Evolutionary conservation across 345 rosid species (phyloP).

Genomic region (Murraya koenigii): DNA sequence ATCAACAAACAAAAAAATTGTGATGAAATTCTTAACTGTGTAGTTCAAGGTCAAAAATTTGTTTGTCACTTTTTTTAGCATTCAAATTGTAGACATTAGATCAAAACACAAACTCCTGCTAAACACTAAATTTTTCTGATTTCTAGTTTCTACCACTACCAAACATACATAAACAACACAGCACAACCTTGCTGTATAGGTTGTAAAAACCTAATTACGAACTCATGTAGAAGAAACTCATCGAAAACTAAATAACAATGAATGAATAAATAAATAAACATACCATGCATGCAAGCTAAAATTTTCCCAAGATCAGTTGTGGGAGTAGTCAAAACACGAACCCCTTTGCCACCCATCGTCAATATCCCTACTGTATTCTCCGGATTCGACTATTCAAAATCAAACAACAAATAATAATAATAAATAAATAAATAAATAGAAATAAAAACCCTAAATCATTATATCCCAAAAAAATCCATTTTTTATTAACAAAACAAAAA

Average conservation of each 20-base stretch:
- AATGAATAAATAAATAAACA: neutral
- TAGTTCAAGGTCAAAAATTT: neutral
- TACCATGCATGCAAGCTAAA: constrained; percentile 80
- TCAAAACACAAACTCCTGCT: neutral
- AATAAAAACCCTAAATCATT: neutral
- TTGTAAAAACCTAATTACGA: neutral
- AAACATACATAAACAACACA: neutral
- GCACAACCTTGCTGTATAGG: neutral
- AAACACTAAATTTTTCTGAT: neutral
- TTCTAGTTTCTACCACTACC: neutral
- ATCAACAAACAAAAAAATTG: neutral
- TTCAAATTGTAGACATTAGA: neutral
- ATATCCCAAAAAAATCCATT: neutral
- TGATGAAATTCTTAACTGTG: neutral
- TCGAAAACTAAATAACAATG: neutral
- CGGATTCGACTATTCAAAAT: constrained; percentile 59
- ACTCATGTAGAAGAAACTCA: neutral
- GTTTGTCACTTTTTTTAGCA: neutral
- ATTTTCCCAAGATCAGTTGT: constrained; percentile 78
- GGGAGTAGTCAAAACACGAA: constrained; percentile 71
- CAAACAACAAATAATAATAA: neutral
- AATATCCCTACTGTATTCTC: constrained; percentile 81
- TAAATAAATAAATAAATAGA: neutral
- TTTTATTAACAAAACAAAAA: constrained; percentile 4
- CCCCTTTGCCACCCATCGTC: constrained; percentile 88